Percentiles rank a stretch among this genome's conserved stretches.
Conservation (phyloP, 371 early-diverging fungal genomes). For the Smittium culicis region DNA sequence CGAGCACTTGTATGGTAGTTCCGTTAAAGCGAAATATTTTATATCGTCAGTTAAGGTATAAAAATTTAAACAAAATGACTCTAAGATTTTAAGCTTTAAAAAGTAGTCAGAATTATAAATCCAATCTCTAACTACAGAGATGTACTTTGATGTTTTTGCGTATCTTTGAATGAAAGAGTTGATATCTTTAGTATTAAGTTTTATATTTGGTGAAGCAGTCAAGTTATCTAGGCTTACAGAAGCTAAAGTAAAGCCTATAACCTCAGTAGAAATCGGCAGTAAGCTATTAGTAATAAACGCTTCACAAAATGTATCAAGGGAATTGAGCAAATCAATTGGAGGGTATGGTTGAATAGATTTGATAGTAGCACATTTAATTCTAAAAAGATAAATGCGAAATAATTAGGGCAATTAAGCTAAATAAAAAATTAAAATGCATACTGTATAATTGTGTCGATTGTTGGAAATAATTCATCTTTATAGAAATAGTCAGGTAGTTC, state of each 20-base stretch:
- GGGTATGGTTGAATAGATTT: background rate
- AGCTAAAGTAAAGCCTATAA: background rate
- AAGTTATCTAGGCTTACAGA: background rate
- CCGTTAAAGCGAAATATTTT: background rate
- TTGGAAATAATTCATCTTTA: background rate
- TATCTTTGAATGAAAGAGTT: background rate
- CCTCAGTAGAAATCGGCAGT: background rate
- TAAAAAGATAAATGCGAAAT: too few species aligned
- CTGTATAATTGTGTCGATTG: background rate
- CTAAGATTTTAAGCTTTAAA: background rate
- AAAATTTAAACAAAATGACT: background rate
- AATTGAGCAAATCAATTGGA: background rate
- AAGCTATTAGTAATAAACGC: background rate
- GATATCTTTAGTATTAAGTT: background rate
- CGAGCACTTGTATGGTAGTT: background rate
- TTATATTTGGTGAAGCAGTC: background rate
- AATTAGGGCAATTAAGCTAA: too few species aligned
- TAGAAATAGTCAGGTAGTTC: background rate
- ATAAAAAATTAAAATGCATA: background rate
- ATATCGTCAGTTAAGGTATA: background rate
- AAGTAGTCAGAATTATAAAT: background rate
- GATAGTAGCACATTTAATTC: background rate
- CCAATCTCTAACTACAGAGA: background rate
- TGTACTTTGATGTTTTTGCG: background rate
- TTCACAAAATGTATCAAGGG: background rate